phyloP scores from a whole-genome alignment of 352 stramenopile species.

The Globisporangium paroecandrum region DNA sequence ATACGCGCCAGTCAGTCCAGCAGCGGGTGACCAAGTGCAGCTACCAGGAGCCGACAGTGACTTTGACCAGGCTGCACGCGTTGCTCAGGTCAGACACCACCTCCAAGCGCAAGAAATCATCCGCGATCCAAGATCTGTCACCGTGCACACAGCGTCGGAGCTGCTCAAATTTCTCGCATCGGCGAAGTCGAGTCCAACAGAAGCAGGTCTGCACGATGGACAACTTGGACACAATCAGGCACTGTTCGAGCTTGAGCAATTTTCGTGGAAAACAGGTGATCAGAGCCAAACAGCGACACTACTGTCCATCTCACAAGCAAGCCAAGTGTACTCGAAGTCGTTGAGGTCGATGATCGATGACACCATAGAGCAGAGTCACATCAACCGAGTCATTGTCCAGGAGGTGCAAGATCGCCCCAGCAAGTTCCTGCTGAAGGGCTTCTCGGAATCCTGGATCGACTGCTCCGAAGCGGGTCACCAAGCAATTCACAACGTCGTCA shows the following conservation, averaged over 20 bases:
- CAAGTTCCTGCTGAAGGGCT: background rate
- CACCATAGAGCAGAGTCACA: background rate
- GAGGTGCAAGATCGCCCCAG: background rate
- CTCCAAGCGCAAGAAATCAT: conserved; percentile 4
- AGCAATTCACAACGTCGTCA: conserved; percentile 7
- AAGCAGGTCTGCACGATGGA: background rate
- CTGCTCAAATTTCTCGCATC: conserved; percentile 12
- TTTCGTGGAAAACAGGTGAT: background rate
- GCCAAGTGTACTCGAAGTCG: conserved; percentile 4
- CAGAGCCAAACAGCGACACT: background rate
- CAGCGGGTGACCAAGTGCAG: background rate
- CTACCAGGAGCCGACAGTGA: background rate
- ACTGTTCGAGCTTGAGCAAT: conserved; percentile 1
- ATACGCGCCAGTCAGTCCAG: conserved; percentile 10
- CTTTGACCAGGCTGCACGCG: conserved; percentile 3
- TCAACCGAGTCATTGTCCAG: background rate
- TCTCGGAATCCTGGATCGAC: conserved; percentile 15
- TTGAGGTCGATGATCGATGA: background rate
- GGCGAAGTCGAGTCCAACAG: background rate
- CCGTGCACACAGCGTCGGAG: background rate
- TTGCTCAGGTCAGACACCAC: conserved; percentile 14
- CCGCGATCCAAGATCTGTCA: background rate
- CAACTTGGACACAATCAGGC: background rate
- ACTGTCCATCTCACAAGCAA: conserved; percentile 5
- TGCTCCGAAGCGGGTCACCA: conserved; percentile 1